Base-by-base conservation (phyloP, 140 eudicot species). In the Anethum foeniculum region DNA sequence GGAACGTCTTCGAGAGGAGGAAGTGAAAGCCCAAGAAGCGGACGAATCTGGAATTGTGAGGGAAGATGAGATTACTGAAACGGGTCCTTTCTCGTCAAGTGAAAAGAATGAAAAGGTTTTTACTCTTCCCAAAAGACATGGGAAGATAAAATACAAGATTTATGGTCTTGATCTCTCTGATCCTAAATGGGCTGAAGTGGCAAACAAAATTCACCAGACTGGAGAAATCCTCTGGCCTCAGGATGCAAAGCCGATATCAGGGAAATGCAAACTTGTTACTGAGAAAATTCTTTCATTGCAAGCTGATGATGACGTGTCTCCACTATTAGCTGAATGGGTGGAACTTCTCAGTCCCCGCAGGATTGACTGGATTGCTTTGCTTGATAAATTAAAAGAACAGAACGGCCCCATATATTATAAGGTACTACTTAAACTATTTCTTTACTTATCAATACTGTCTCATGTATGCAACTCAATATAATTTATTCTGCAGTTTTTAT, bases 151-250 rank as follows among this genome's bases (percentile, higher is more conserved):
- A 62, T 96, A 91, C 78, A 93, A 85, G 80, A 88, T 96, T 25
- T 96, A 96, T 80, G 99, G 99, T 4, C 96, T 96, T 85, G 98
- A 96, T 86, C 88, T 96, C 36, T 96, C 96, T 15, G 87, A 88
- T 51, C 88, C 88, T 12, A 86, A 91, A 71, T 96, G 99, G 99
- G 85, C 87, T 12, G 90, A 93, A 74, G 96, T 96, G 77, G 92
- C 97, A 27, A 90, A 93, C 47, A 91, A 86, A 41, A 81, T 96
- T 43, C 88, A 93, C 54, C 90, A 93, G 81, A 44, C 77, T 52
- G 92, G 84, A 10, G 88, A 86, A 62, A 69, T 85, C 32, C 44
- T 88, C 25, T 89, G 86, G 89, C 92, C 92, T 58, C 80, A 92
- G 68, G 97, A 88, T 82, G 89, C 97, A n/a, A 96, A 96, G 80